Conservation (phyloP, 202 grass and related monocot species). For the Setaria italica region DNA sequence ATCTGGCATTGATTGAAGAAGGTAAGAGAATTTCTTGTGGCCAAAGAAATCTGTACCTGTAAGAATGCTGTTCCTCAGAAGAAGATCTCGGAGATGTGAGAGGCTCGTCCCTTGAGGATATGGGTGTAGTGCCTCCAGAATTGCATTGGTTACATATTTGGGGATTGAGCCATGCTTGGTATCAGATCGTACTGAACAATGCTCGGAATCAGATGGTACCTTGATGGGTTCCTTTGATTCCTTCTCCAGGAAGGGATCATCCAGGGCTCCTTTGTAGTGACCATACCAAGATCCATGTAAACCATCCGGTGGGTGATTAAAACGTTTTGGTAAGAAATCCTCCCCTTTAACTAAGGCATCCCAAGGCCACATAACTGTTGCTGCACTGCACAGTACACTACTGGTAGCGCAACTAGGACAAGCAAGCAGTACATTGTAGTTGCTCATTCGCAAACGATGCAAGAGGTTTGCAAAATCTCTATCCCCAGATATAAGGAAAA, state of each 20-base stretch:
- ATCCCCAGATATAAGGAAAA: conserved; percentile 93
- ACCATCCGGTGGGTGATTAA: conserved; percentile 91
- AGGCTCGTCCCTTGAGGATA: conserved; percentile 63
- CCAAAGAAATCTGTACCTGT: conserved; percentile 62
- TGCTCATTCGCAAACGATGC: conserved; percentile 90
- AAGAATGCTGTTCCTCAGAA: conserved; percentile 51
- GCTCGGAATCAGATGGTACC: conserved; percentile 41
- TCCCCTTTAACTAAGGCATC: conserved; percentile 75
- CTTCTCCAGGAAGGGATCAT: conserved; percentile 59
- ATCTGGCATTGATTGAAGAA: conserved; percentile 65
- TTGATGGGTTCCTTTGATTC: conserved; percentile 56
- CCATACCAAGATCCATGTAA: conserved; percentile 95
- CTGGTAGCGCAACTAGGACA: conserved; percentile 41
- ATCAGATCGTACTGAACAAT: conserved; percentile 46
- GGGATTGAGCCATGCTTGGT: conserved; percentile 50
- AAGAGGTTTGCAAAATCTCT: conserved; percentile 83
- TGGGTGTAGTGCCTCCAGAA: conserved; percentile 47
- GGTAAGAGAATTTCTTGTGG: conserved; percentile 62
- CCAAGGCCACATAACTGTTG: conserved; percentile 94
- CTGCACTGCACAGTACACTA: conserved; percentile 63
- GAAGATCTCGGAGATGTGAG: conserved; percentile 34
- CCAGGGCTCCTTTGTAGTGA: conserved; percentile 67
- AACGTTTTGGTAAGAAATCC: conserved; percentile 56
- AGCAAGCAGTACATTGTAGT: conserved; percentile 94
- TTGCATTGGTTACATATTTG: conserved; percentile 45